These are phyloP conservation scores for Schwanniomyces occidentalis DNA, from an alignment of 805 yeast species.

Conservation along the genomic window DNA sequence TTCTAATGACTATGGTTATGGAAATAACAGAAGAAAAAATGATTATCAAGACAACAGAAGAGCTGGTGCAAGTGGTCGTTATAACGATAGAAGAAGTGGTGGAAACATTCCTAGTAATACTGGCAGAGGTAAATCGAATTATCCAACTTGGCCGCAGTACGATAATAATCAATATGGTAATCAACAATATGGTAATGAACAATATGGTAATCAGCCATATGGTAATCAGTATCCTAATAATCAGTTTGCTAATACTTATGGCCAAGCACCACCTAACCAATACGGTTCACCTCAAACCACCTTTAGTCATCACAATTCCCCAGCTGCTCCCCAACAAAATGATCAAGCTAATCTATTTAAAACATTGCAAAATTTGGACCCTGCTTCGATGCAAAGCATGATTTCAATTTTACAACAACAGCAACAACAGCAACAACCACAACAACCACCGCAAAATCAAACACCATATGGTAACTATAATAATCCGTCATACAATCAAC, in stretches of 20 bases:
- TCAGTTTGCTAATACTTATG: slow-evolving; percentile 6
- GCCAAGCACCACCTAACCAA: slow-evolving; percentile 13
- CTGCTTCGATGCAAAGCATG: slow-evolving; percentile 34
- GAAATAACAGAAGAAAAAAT: slow-evolving; percentile 13
- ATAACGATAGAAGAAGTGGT: slow-evolving; percentile 9
- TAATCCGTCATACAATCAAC: slow-evolving; percentile 8
- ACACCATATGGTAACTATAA: slow-evolving; percentile 15
- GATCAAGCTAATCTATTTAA: slow-evolving; percentile 9
- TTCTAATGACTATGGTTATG: slow-evolving; percentile 7
- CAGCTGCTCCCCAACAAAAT: slow-evolving; percentile 1
- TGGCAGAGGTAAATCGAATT: slow-evolving; percentile 4
- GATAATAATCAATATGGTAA: slow-evolving; percentile 1
- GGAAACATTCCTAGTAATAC: slow-evolving; percentile 5
- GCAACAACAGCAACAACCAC: slow-evolving; percentile 24
- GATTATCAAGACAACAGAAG: slow-evolving; percentile 7
- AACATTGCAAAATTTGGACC: slow-evolving; percentile 28
- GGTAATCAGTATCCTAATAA: neutral
- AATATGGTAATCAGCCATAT: neutral
- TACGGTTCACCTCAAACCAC: slow-evolving; percentile 12
- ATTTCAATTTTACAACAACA: slow-evolving; percentile 29
- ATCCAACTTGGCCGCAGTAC: slow-evolving; percentile 3
- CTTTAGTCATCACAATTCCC: slow-evolving; percentile 4
- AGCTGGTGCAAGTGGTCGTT: slow-evolving; percentile 6
- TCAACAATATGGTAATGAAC: neutral
- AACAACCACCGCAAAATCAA: slow-evolving; percentile 7